Base-by-base conservation (phyloP, 1,139 yeast species). In the Geotrichum cucujoidarum region DNA sequence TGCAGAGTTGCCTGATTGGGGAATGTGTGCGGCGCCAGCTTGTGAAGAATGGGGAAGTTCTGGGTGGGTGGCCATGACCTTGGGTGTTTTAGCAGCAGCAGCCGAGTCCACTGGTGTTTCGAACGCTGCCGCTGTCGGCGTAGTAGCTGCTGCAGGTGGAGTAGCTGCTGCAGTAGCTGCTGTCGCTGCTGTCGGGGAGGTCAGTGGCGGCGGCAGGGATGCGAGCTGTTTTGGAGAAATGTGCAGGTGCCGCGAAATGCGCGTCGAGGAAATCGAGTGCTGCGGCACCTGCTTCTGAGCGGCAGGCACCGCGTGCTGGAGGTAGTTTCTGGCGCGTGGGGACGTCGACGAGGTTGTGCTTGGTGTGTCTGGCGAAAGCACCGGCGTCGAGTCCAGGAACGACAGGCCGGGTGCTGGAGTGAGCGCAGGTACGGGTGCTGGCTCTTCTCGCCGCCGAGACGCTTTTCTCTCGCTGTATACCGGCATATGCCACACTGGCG, bases 211-310 rank as follows among this genome's bases (percentile, higher is more conserved):
- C 11, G 10, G 20, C 24, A 27, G 25, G 11, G 33, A 20, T 5
- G 14, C 14, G n/a, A 18, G 14, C 17, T 16, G 17, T 30, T 39
- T 29, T 7, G 43, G 22, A 8, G 34, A 14, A 4, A 30, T 17
- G 21, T 18, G 34, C n/a, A 21, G 4, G 34, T 44, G 48, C 17
- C 43, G 14, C 8, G 48, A 44, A 21, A 44, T 20, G 10, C 48
- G 37, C 14, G 44, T 13, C 27, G 36, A 20, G 10, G 48, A 40
- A 16, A 45, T 45, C 6, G 44, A 24, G 30, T 45, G 44, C 18
- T 39, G 27, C 11, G 44, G 44, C 14, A 44, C 43, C 24, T 39
- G 18, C 31, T 16, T 4, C n/a, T 24, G 24, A 21, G 21, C 30
- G 10, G 17, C 32, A 8, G 40, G 16, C 3, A 44, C 48, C n/a